A percentile compares a stretch with the other conserved stretches of the same genome.
Conservation (phyloP, 768 basidiomycete genomes). For the Hysterangium stoloniferum region DNA sequence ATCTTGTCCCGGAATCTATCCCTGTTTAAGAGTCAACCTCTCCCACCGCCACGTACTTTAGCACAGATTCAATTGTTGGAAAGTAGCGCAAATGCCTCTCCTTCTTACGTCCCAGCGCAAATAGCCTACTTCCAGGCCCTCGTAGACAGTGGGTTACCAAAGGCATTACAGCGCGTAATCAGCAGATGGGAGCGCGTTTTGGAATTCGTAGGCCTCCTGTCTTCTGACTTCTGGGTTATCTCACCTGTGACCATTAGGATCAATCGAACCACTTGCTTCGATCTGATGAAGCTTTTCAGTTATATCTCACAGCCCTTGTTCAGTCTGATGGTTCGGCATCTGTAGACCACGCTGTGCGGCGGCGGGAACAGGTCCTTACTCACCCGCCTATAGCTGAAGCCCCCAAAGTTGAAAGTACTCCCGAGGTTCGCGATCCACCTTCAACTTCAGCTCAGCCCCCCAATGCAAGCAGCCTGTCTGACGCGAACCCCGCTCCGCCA, state of each 20-base stretch:
- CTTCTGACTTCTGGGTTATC: not conserved
- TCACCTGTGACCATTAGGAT: constrained; percentile 37
- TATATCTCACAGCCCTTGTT: constrained; percentile 65
- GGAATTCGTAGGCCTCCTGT: constrained; percentile 59
- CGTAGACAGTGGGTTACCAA: constrained; percentile 51
- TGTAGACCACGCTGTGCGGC: constrained; percentile 57
- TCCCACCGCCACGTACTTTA: constrained; percentile 2
- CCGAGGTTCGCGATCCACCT: constrained; percentile 12
- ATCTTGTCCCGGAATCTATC: constrained; percentile 1
- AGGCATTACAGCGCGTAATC: constrained; percentile 65
- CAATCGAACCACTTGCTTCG: constrained; percentile 59
- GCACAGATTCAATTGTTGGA: constrained; percentile 30
- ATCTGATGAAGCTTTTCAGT: constrained; percentile 64
- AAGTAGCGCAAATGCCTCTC: constrained; percentile 67
- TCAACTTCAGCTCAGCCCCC: constrained; percentile 16
- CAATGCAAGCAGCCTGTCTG: constrained; percentile 12
- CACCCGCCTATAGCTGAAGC: constrained; percentile 23
- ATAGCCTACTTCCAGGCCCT: constrained; percentile 63
- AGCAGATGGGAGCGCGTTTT: constrained; percentile 77
- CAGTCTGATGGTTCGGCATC: constrained; percentile 49
- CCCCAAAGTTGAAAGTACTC: not conserved
- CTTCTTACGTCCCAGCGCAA: constrained; percentile 63
- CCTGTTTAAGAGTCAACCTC: not conserved
- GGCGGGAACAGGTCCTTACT: constrained; percentile 56
- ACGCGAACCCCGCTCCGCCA: not conserved